Evolutionary conservation across 2,329 filamentous ascomycete species (phyloP).

Genomic region (Cladophialophora yegresii): DNA sequence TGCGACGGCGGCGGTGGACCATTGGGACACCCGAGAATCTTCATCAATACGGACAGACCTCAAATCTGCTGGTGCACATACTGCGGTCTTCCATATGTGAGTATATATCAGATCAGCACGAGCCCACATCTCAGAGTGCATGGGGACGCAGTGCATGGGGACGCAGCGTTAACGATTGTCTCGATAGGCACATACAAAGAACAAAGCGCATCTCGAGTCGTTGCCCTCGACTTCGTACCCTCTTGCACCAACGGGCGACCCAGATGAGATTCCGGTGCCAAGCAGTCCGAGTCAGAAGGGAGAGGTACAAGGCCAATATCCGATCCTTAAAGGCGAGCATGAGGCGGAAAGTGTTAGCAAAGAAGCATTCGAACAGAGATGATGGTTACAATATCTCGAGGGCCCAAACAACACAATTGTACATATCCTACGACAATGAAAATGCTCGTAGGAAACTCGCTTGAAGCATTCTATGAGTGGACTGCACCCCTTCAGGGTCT

Average conservation of each 20-base stretch:
- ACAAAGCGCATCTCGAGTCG: slow-evolving; percentile 80
- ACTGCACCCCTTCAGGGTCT: too few species aligned
- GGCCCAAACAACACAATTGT: slow-evolving; percentile 1
- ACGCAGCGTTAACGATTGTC: slow-evolving; percentile 11
- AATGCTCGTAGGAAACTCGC: too few species aligned
- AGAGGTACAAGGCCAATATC: slow-evolving; percentile 35
- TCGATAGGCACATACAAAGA: slow-evolving; percentile 79
- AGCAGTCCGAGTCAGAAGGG: slow-evolving; percentile 44
- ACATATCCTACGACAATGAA: neutral
- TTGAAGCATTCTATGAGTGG: too few species aligned
- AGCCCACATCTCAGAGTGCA: neutral
- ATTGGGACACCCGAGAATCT: slow-evolving; percentile 86
- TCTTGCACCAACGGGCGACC: slow-evolving; percentile 62
- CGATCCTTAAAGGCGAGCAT: slow-evolving; percentile 32
- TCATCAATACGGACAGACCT: slow-evolving; percentile 97
- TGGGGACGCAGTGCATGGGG: too few species aligned
- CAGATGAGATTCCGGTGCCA: slow-evolving; percentile 60
- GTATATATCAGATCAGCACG: slow-evolving; percentile 45
- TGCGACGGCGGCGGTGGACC: slow-evolving; percentile 94
- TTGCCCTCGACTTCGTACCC: slow-evolving; percentile 80
- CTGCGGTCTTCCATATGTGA: slow-evolving; percentile 89
- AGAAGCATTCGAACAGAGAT: slow-evolving; percentile 27
- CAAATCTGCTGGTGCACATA: slow-evolving; percentile 89
- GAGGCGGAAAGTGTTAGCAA: slow-evolving; percentile 25
- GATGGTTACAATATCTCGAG: neutral